Evolutionary conservation across 257 asterid species (phyloP), one percentile per base, ranked within the genome.

Genomic region (Osmanthus fragrans): DNA sequence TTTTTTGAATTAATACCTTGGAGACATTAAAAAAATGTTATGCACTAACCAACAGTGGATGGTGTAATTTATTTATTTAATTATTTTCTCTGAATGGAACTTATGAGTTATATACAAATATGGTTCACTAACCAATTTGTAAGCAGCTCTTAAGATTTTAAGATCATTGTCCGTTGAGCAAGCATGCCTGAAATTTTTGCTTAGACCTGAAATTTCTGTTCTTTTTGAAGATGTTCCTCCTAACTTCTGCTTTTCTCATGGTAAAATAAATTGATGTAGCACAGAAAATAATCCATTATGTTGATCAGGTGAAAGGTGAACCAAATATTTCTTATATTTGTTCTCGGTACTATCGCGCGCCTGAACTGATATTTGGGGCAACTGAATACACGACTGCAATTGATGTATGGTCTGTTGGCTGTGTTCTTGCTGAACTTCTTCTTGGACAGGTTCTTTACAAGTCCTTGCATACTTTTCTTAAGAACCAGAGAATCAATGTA

Each of bases 401-500:
- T 79, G 97, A 90, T 85, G 84, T 92, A 70, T 92, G 97, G 96
- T 92, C 94, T 29, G 97, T 88, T 68, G 97, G 97, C 74, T 92
- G 96, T 23, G 97, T 90, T 72, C 93, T 92, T 68, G 96, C 96
- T 42, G 97, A 92, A 76, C 85, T 92, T 75, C 94, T 92, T 78
- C 97, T 92, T 82, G 97, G 97, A 45, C 96, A 92, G 96, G 97
- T 92, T 77, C 54, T 75, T 72, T 45, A 56, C 45, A 45, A 65
- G 49, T 82, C 71, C 30, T 69, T 66, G 37, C 21, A 33, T 71
- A 32, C 32, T 67, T 77, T 42, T 54, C 54, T 68, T 64, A 16
- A 13, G 51, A 69, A 15, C n/a, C 16, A 65, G 51, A 66, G 36
- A 80, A 12, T 19, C 72, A 66, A 21, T 18, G 7, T 75, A 9